These are phyloP conservation scores for Claviceps spartinae DNA, from an alignment of 2,329 filamentous ascomycete species.

Conservation along the genomic window DNA sequence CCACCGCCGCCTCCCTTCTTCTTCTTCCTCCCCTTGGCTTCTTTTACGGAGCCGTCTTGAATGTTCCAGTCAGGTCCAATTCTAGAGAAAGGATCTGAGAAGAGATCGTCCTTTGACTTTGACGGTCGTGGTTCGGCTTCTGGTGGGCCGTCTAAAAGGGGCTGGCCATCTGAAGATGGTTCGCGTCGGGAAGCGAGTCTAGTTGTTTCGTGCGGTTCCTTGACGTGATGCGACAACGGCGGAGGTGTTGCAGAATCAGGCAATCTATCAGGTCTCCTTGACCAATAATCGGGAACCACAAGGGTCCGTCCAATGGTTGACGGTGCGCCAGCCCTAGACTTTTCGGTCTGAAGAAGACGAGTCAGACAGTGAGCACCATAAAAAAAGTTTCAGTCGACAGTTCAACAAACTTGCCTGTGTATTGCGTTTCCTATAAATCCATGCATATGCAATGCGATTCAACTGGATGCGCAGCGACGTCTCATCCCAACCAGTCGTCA, in stretches of 20 bases:
- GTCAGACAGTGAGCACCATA: not conserved
- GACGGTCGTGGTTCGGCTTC: not conserved
- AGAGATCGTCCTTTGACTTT: conserved; percentile 5
- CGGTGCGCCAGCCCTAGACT: not conserved
- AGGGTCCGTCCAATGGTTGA: not conserved
- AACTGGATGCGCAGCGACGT: conserved; percentile 21
- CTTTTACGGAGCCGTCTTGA: conserved; percentile 8
- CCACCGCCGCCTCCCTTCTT: conserved; percentile 5
- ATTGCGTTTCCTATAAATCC: not conserved
- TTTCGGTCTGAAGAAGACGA: not conserved
- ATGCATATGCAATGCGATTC: conserved; percentile 22
- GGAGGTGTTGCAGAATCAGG: not conserved
- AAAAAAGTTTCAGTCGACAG: not conserved
- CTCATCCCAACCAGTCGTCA: conserved; percentile 15
- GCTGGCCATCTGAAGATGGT: not conserved
- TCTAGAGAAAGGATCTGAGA: conserved; percentile 10
- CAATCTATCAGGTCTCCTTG: not conserved
- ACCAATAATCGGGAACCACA: conserved; percentile 1
- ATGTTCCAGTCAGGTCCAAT: conserved; percentile 12
- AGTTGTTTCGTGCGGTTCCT: conserved; percentile 1
- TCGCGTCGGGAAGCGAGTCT: conserved; percentile 5
- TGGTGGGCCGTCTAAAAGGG: not conserved
- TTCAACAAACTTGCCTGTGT: not conserved
- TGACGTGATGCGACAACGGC: not conserved
- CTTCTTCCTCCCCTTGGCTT: conserved; percentile 10